Evolutionary conservation across 2,329 filamentous ascomycete genomes (phyloP).

Genomic region (Aureobasidium sp.): DNA sequence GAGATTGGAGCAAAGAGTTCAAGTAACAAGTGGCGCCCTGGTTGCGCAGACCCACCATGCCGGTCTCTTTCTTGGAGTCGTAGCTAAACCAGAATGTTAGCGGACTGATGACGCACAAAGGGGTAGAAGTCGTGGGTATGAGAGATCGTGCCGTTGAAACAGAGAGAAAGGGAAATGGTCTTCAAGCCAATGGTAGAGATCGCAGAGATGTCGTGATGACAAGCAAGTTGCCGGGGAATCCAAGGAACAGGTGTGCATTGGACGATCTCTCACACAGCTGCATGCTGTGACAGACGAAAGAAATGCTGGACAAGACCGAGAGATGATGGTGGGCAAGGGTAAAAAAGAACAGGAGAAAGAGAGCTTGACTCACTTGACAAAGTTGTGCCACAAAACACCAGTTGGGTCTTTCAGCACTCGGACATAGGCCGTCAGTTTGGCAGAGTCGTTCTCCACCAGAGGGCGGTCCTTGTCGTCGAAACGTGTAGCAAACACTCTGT

Average conservation of each 20-base stretch:
- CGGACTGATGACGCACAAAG: not conserved
- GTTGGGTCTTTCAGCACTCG: slow-evolving; percentile 79
- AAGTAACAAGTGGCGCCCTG: slow-evolving; percentile 66
- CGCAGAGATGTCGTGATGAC: not conserved
- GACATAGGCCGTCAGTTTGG: slow-evolving; percentile 75
- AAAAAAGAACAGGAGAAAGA: no score
- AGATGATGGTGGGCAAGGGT: not conserved
- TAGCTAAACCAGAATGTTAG: slow-evolving; percentile 40
- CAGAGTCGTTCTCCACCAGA: slow-evolving; percentile 66
- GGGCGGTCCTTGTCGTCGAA: slow-evolving; percentile 64
- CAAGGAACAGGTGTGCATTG: not conserved
- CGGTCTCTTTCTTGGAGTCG: slow-evolving; percentile 98
- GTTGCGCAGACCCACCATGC: slow-evolving; percentile 92
- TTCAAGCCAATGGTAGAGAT: not conserved
- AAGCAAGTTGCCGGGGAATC: not conserved
- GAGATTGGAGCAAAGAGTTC: slow-evolving; percentile 39
- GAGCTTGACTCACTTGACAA: slow-evolving; percentile 52
- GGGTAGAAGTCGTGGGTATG: not conserved
- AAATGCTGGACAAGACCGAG: not conserved
- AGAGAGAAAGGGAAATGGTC: not conserved
- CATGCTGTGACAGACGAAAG: not conserved
- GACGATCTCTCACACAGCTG: not conserved
- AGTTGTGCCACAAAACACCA: slow-evolving; percentile 83
- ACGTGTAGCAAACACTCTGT: slow-evolving; percentile 69
- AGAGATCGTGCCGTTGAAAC: not conserved